Evolutionary conservation across 768 basidiomycete species (phyloP).

Genomic region (Agrocybe praecox): DNA sequence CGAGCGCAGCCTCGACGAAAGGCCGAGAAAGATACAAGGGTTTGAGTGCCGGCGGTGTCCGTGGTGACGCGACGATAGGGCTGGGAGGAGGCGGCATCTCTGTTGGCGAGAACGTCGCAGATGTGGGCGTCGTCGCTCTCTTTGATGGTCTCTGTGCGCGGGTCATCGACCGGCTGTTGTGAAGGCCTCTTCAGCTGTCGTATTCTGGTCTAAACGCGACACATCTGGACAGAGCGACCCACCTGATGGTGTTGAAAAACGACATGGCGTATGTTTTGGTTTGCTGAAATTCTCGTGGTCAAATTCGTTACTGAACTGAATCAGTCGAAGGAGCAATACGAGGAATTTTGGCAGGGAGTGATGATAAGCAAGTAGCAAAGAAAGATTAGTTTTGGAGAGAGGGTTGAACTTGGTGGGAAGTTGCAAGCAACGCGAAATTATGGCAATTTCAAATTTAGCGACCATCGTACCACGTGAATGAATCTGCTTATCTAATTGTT

Average conservation of each 20-base stretch:
- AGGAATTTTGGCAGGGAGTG: not conserved
- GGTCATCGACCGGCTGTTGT: slow-evolving; percentile 70
- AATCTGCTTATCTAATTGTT: not conserved
- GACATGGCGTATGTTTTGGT: not conserved
- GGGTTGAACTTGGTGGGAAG: not conserved
- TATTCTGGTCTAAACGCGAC: not conserved
- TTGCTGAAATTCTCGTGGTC: not conserved
- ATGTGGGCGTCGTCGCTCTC: slow-evolving; percentile 76
- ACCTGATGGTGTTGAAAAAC: not conserved
- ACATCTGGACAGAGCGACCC: not conserved
- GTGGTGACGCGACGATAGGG: slow-evolving; percentile 40
- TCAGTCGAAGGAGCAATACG: not conserved
- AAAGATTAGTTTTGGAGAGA: too few species aligned
- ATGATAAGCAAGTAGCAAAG: not conserved
- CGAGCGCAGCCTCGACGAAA: slow-evolving; percentile 95
- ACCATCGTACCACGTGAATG: not conserved
- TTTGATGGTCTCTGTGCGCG: slow-evolving; percentile 62
- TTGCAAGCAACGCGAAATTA: not conserved
- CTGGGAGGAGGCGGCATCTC: slow-evolving; percentile 38
- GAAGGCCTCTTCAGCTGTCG: not conserved
- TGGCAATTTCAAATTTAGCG: not conserved
- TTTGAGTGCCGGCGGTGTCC: slow-evolving; percentile 40
- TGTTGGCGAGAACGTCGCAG: slow-evolving; percentile 54
- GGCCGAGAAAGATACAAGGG: slow-evolving; percentile 92
- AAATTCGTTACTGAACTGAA: not conserved